Percentiles rank a stretch among this genome's conserved stretches.
These are phyloP conservation scores for Diaporthe eres DNA, from an alignment of 2,329 filamentous ascomycete species.

Conservation along the genomic window DNA sequence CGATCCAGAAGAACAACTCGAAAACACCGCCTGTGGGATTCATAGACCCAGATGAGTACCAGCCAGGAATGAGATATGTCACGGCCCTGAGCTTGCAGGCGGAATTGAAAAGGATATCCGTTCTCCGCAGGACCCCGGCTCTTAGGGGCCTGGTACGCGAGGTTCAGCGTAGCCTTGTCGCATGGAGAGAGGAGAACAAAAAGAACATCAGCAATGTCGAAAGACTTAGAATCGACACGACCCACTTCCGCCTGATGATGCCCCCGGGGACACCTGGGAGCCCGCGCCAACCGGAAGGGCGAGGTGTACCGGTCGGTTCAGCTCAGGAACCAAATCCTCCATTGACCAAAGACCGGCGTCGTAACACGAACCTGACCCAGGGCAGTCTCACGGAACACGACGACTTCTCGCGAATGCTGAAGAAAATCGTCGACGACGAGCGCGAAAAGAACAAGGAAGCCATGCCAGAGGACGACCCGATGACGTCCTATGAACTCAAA, in stretches of 20 bases:
- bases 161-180: conserved; percentile 20
- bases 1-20: neutral
- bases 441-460: neutral
- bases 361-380: conserved; percentile 17
- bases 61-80: conserved; percentile 36
- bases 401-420: conserved; percentile 20
- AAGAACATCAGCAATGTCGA: conserved; percentile 5
- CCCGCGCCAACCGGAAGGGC: neutral
- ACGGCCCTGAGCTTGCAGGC: conserved; percentile 34
- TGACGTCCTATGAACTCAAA: conserved; percentile 15
- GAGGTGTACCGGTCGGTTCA: neutral
- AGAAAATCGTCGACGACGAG: conserved; percentile 21
- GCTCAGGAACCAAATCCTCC: neutral
- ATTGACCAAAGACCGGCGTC: neutral
- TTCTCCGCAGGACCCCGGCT: conserved; percentile 35
- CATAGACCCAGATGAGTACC: neutral
- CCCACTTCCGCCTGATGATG: conserved; percentile 1
- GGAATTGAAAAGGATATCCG: conserved; percentile 33
- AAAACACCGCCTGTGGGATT: neutral
- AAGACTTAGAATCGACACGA: neutral
- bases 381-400: conserved; percentile 23
- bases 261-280: neutral
- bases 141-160: conserved; percentile 21
- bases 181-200: conserved; percentile 19
- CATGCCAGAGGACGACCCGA: neutral